Base-by-base conservation (phyloP, 768 basidiomycete species). In the Macrolepiota dolichaula region DNA sequence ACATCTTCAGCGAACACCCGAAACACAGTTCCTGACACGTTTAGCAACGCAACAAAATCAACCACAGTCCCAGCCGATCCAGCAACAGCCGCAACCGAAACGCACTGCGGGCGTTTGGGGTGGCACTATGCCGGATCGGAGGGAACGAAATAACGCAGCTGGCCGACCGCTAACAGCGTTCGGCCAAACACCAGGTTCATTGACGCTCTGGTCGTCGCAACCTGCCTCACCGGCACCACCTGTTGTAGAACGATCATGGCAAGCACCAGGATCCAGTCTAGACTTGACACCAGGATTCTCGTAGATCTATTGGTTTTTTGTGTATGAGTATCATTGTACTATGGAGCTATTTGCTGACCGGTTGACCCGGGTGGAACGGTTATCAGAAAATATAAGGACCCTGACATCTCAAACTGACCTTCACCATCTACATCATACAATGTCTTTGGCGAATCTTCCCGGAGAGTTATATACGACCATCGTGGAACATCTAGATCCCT, bases 401-500 rank as follows among this genome's bases (percentile, higher is more conserved):
- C 55, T 46, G 38, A 24, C 11, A 32, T 57, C 38, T n/a, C 3
- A 44, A 44, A 47, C 38, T 38, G 35, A 63, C 53, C 54, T 32
- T 27, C 40, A 49, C 60, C 61, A 53, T 63, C 59, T 65, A 32
- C 7, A 32, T 32, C 7, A 7, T 32, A 32, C 15, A 44, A 71
- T 71, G 70, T 69, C 69, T 35, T 63, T 76, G 17, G 70, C 68
- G 13, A 54, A 49, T 3, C 72, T 93, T 22, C 91, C 92, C 9
- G 69, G 83, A 3, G 91, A 94, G 71, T 76, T 94, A 7, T 87
- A 88, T 70, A 75, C 79, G 17, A 72, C 75, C 15, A 85, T 92
- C 65, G 72, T 93, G 46, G 68, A 71, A 19, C 77, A 81, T 17
- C 63, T 92, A 17, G 77, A 83, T 1, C 66, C 75, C 0, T 61